These are phyloP conservation scores for Microbotryum saponariae DNA, from an alignment of 1,284 basidiomycete genomes.

Conservation along the genomic window DNA sequence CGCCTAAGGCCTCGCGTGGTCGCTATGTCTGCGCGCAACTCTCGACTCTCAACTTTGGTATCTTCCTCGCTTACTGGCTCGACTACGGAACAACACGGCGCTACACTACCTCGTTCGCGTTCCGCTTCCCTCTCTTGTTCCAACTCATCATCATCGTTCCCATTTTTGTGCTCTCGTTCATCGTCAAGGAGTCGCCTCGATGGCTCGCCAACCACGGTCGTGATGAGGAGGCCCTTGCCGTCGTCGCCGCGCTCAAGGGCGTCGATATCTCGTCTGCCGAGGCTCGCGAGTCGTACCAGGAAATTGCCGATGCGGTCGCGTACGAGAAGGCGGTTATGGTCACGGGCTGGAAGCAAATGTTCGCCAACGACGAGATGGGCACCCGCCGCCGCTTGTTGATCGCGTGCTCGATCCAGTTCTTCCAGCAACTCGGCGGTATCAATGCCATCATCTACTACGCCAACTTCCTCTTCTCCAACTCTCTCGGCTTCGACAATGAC, in stretches of 20 bases:
- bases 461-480: conserved; percentile 31
- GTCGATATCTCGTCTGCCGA: conserved; percentile 21
- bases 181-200: conserved; percentile 39
- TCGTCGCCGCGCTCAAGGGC: conserved; percentile 34
- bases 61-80: conserved; percentile 37
- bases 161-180: conserved; percentile 26
- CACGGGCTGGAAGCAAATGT: conserved; percentile 36
- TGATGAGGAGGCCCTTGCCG: conserved; percentile 30
- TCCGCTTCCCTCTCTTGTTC: conserved; percentile 25
- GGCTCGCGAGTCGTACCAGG: conserved; percentile 33
- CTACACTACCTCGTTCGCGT: conserved; percentile 11
- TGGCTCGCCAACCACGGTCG: conserved; percentile 37
- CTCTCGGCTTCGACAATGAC: conserved; percentile 11
- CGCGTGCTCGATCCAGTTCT: conserved; percentile 40
- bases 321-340: conserved; percentile 34
- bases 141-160: conserved; percentile 35
- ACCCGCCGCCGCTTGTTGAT: conserved; percentile 39
- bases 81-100: conserved; percentile 37
- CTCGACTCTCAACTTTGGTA: conserved; percentile 38
- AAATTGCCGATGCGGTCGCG: conserved; percentile 35
- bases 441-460: conserved; percentile 38
- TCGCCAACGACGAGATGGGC: conserved; percentile 35
- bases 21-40: conserved; percentile 39
- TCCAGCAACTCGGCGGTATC: conserved; percentile 38
- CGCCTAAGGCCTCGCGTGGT: conserved; percentile 37